Percentiles rank a stretch among this genome's conserved stretches.
Conservation (phyloP, 495 filamentous ascomycete genomes). For the Hypoxylon cercidicola region DNA sequence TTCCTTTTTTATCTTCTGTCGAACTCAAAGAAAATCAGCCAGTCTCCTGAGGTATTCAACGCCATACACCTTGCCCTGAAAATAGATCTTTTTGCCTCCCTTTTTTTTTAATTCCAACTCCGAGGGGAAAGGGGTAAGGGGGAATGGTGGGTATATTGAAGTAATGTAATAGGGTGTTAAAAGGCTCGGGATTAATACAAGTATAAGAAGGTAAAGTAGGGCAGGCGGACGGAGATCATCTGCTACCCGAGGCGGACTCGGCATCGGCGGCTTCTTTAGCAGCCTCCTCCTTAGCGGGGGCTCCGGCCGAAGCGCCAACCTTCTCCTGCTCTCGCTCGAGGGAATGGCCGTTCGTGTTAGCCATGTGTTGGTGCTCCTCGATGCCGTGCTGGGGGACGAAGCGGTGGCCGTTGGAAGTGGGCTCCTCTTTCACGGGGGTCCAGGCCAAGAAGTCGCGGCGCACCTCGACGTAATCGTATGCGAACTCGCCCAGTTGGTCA, state of each 20-base stretch:
- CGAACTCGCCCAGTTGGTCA: constrained; percentile 98
- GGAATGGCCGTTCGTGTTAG: constrained; percentile 42
- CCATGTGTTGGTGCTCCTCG: constrained; percentile 77
- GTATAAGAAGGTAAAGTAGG: background rate
- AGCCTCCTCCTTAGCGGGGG: constrained; percentile 38
- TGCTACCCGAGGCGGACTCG: constrained; percentile 14
- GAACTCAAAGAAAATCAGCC: too few species aligned
- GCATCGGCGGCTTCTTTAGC: constrained; percentile 19
- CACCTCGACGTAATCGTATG: constrained; percentile 99
- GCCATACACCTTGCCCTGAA: too few species aligned
- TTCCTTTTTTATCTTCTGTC: too few species aligned
- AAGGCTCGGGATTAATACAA: constrained; percentile 3
- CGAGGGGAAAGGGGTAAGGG: background rate
- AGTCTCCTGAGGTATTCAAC: too few species aligned
- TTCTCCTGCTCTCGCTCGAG: constrained; percentile 42
- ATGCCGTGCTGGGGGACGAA: constrained; percentile 84
- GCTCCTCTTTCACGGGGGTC: constrained; percentile 86
- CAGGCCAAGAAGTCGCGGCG: constrained; percentile 96
- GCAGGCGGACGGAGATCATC: constrained; percentile 4
- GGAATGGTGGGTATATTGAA: background rate
- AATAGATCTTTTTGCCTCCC: background rate
- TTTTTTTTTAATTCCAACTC: background rate
- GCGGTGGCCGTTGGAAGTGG: constrained; percentile 70
- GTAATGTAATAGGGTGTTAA: background rate
- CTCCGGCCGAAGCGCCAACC: constrained; percentile 30